Evolutionary conservation across 148 eudicot species (phyloP).

Genomic region (Rhododendron molle): DNA sequence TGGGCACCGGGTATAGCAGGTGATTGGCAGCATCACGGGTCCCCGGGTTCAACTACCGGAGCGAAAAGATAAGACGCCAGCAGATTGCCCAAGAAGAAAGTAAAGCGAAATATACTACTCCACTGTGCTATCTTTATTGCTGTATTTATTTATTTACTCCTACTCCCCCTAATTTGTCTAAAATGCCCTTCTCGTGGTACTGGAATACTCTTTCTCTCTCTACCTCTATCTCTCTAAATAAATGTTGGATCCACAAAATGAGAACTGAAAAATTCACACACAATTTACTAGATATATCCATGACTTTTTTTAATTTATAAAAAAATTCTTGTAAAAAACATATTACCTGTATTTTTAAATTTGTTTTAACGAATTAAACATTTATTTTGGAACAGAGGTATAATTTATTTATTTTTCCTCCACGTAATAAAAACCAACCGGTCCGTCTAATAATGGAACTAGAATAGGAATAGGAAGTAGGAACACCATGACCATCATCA

Average conservation of each 20-base stretch:
- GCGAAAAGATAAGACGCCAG: background rate
- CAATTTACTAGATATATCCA: too few relatives aligned
- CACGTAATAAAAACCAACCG: background rate
- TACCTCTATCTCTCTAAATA: too few relatives aligned
- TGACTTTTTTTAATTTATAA: too few relatives aligned
- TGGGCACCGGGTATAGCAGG: slow-evolving; percentile 3
- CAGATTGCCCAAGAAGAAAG: background rate
- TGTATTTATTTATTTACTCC: background rate
- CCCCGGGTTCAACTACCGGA: slow-evolving; percentile 12
- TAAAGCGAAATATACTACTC: background rate
- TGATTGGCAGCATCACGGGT: slow-evolving; percentile 10
- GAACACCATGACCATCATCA: background rate
- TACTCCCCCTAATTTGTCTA: background rate
- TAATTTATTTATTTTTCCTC: too few relatives aligned
- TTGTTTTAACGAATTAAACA: too few relatives aligned
- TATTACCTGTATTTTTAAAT: too few relatives aligned
- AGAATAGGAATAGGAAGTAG: background rate
- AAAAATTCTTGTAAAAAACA: too few relatives aligned
- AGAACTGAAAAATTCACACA: too few relatives aligned
- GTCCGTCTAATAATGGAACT: background rate
- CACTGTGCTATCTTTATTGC: too few relatives aligned
- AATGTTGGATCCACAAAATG: too few relatives aligned
- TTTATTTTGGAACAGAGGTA: too few relatives aligned
- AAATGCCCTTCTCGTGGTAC: background rate
- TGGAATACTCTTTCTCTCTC: too few relatives aligned